Percentiles rank a stretch among this genome's conserved stretches.
These are phyloP conservation scores for Sequoiadendron giganteum DNA, from an alignment of 75 land plant genomes.

Conservation along the genomic window DNA sequence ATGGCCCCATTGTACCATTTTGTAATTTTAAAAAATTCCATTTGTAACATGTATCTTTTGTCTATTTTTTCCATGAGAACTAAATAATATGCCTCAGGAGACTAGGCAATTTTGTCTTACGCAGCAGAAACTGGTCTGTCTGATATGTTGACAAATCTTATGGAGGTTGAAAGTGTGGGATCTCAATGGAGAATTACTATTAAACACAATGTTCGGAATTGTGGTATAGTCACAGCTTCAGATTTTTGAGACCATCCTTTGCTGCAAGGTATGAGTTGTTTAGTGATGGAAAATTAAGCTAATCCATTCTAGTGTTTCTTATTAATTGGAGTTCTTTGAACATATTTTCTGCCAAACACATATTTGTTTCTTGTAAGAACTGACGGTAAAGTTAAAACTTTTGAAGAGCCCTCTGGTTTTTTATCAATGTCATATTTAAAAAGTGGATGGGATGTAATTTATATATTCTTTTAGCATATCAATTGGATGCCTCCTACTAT, in stretches of 20 bases:
- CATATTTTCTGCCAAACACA: neutral
- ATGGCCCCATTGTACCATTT: constrained; percentile 7
- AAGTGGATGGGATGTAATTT: no score
- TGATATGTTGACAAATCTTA: neutral
- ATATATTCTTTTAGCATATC: neutral
- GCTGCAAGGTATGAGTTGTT: no score
- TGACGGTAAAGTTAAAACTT: neutral
- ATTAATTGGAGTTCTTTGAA: no score
- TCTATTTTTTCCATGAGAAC: constrained; percentile 1
- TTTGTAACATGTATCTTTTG: neutral
- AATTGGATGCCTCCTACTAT: neutral
- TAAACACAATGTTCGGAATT: neutral
- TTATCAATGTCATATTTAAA: no score
- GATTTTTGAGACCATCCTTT: neutral
- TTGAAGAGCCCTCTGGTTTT: neutral
- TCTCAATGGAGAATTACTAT: neutral
- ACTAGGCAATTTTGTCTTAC: neutral
- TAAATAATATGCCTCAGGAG: constrained; percentile 1
- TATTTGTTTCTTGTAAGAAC: neutral
- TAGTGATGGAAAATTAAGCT: no score
- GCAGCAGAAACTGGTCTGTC: neutral
- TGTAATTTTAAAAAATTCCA: neutral
- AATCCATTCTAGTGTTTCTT: no score
- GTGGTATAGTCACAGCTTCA: neutral
- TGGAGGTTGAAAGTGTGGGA: neutral